Percentiles rank a stretch among this genome's conserved stretches.
Evolutionary conservation across 495 filamentous ascomycete genomes (phyloP).

Genomic region (Schizothecium vesticola): DNA sequence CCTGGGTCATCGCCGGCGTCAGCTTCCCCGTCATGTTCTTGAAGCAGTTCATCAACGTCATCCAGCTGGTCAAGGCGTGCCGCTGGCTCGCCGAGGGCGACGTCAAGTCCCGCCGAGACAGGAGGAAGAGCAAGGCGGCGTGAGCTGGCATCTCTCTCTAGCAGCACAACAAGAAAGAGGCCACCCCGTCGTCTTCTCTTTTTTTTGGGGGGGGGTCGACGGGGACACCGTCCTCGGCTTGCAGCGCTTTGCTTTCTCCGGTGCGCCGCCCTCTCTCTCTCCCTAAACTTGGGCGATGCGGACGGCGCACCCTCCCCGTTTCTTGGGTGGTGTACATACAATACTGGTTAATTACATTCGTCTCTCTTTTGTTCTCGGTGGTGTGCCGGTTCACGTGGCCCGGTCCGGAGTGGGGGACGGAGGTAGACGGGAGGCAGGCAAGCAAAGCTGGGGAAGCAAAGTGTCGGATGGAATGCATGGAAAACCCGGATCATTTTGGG

Average conservation of each 20-base stretch:
- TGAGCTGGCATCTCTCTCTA: not conserved
- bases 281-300: not conserved
- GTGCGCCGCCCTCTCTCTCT: not conserved
- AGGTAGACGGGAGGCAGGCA: too few species aligned
- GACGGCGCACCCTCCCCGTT: not conserved
- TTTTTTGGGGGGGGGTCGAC: too few species aligned
- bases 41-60: conserved; percentile 91
- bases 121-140: not conserved
- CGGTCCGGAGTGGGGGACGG: not conserved
- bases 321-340: conserved; percentile 1
- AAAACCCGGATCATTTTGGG: not conserved
- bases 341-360: not conserved
- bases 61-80: conserved; percentile 91
- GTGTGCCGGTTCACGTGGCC: not conserved
- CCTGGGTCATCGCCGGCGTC: conserved; percentile 82
- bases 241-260: too few species aligned
- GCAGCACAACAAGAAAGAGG: not conserved
- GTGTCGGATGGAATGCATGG: not conserved
- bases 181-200: not conserved
- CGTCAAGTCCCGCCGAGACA: conserved; percentile 46
- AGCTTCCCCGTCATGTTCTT: conserved; percentile 78
- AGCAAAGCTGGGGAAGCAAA: not conserved
- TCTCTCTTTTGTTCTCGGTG: not conserved
- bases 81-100: conserved; percentile 91
- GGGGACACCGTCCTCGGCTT: not conserved